Conservation (phyloP, 1,284 basidiomycete genomes). For the Sporisorium reilianum region DNA sequence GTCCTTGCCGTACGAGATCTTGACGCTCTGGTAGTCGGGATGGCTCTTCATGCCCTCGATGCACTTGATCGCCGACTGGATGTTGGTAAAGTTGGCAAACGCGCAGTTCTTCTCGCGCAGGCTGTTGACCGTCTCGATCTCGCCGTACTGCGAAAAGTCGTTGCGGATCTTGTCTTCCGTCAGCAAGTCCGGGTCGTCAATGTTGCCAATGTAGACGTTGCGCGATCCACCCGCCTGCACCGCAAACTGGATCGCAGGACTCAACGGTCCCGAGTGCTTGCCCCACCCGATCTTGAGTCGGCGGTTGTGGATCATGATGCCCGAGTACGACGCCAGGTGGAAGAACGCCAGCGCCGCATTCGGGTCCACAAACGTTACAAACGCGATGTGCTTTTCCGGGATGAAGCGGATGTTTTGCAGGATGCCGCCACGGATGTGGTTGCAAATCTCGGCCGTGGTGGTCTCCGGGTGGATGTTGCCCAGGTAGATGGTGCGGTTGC, state of each 20-base stretch:
- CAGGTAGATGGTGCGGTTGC: conserved; percentile 68
- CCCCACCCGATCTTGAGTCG: conserved; percentile 68
- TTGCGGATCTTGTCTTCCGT: conserved; percentile 64
- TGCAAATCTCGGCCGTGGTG: conserved; percentile 68
- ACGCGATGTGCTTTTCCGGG: conserved; percentile 67
- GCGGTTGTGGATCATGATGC: conserved; percentile 68
- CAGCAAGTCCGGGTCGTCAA: conserved; percentile 61
- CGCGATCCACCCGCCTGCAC: conserved; percentile 68
- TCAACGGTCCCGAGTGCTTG: conserved; percentile 66
- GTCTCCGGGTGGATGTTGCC: conserved; percentile 69
- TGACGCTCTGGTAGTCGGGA: conserved; percentile 63
- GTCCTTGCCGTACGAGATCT: conserved; percentile 68
- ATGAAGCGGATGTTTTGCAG: conserved; percentile 67
- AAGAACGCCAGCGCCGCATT: conserved; percentile 67
- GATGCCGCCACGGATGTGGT: conserved; percentile 68
- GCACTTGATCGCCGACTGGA: conserved; percentile 68
- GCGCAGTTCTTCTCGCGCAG: conserved; percentile 68
- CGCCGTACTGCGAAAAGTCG: conserved; percentile 66
- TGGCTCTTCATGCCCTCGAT: conserved; percentile 69
- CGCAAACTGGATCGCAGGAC: conserved; percentile 66
- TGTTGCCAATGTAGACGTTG: conserved; percentile 69
- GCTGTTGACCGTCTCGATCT: conserved; percentile 67
- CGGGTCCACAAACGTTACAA: conserved; percentile 67
- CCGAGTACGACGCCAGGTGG: conserved; percentile 65
- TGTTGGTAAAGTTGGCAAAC: conserved; percentile 69